Evolutionary conservation across 345 rosid genomes (phyloP).

Genomic region (Turritis glabra): DNA sequence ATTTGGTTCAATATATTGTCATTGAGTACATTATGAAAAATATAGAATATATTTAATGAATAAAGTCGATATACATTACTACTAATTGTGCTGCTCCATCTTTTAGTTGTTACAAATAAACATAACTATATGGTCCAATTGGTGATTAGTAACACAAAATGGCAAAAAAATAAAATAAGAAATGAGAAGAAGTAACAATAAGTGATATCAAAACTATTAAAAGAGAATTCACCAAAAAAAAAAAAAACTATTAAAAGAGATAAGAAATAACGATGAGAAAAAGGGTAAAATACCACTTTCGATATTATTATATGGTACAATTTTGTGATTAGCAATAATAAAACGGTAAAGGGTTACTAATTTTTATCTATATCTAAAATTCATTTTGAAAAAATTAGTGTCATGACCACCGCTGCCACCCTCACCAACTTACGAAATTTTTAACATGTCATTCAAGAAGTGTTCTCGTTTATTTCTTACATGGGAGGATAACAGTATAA

Average conservation of each 20-base stretch:
- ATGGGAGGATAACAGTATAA: neutral
- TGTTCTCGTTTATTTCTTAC: neutral
- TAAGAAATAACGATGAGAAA: no score
- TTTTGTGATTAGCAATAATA: no score
- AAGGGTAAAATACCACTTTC: no score
- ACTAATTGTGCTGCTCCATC: neutral
- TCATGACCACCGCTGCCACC: neutral
- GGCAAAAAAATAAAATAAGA: no score
- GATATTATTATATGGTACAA: no score
- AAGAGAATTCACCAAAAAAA: no score
- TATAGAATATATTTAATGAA: neutral
- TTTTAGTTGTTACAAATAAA: neutral
- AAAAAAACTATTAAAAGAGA: no score
- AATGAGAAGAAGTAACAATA: neutral
- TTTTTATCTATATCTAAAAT: neutral
- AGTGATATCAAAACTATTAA: neutral
- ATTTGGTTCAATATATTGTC: neutral
- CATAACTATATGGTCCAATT: neutral
- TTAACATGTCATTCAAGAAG: neutral
- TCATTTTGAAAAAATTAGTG: no score
- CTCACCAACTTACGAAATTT: neutral
- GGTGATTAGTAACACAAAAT: neutral
- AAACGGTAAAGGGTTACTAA: neutral
- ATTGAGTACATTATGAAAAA: neutral
- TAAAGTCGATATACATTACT: neutral